Base-by-base conservation (phyloP, 2,329 filamentous ascomycete species). In the Sporothrix dimorphospora region DNA sequence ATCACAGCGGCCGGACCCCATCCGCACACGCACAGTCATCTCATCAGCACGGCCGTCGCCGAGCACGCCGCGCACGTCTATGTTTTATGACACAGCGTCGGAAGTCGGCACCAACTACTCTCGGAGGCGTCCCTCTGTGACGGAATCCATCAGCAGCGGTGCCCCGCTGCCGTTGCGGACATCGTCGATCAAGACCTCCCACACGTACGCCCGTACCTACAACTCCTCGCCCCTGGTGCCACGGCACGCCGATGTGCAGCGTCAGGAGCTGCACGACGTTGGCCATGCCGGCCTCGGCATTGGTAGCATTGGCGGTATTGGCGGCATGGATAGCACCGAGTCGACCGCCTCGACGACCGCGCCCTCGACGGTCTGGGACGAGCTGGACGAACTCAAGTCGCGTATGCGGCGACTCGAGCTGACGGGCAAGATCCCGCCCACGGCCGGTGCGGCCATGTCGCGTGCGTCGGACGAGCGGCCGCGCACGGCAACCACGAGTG, bases 331-430 rank as follows among this genome's bases (percentile, higher is more conserved):
- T 77, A 91, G 91, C 9, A 94, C 94, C 0, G 94, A 96, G 77
- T 98, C 96, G 0, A 95, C 92, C 0, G 87, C 92, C 45, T 98
- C 96, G 0, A 96, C 93, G 0, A 94, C 91, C 1, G 94, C 93
- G 1, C 93, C 94, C 14, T 97, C 94, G 1, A 98, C 94, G 0
- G 93, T 99, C 2, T 99, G 96, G 96, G 96, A 98, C 79, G 96
- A 99, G 81, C 83, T 99, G 38, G 96, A 98, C 77, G 96, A 98
- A 75, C 83, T 99, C 63, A 98, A 98, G 80, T 96, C 93, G 53
- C 90, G 96, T 40, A 97, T 99, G 77, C 91, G 93, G 76, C 92
- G 94, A 73, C 87, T 99, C 11, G 96, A 98, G 80, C 82, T 97
- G 76, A 97, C 93, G 2, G 94, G 94, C 72, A 97, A 97, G 81